Conservation (phyloP, 2,329 filamentous ascomycete species). For the Leptographium lundbergii region DNA sequence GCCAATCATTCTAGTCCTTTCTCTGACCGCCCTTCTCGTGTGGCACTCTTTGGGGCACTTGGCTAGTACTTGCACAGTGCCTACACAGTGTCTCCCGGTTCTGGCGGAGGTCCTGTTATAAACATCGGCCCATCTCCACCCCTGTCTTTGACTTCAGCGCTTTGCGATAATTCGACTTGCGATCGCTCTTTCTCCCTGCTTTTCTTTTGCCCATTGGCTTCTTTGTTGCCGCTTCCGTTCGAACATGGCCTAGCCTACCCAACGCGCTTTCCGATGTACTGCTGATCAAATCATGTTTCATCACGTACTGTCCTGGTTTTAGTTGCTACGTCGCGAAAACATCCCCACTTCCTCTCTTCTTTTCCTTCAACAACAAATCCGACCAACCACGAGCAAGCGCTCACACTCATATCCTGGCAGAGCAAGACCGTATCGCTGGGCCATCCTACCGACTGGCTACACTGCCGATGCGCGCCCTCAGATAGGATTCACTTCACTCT, state of each 20-base stretch:
- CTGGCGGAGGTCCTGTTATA: neutral
- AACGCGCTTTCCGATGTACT: neutral
- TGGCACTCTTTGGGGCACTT: no score
- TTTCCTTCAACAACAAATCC: neutral
- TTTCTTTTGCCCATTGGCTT: neutral
- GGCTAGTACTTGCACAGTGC: neutral
- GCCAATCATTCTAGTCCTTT: neutral
- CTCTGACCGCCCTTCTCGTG: no score
- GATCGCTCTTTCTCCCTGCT: neutral
- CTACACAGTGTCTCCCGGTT: neutral
- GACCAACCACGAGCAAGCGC: neutral
- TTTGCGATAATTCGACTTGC: neutral
- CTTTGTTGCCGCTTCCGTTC: neutral
- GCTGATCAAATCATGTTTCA: neutral
- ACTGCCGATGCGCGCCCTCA: neutral
- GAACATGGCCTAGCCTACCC: neutral
- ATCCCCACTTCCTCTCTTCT: neutral
- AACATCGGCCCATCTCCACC: neutral
- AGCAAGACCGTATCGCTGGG: neutral
- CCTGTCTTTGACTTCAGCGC: neutral
- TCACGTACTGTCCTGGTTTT: neutral
- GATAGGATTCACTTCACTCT: neutral
- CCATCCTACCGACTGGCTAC: no score
- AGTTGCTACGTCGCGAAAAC: neutral
- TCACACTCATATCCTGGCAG: neutral